Conservation (phyloP, 2,329 filamentous ascomycete species). For the Rasamsonia emersonii region DNA sequence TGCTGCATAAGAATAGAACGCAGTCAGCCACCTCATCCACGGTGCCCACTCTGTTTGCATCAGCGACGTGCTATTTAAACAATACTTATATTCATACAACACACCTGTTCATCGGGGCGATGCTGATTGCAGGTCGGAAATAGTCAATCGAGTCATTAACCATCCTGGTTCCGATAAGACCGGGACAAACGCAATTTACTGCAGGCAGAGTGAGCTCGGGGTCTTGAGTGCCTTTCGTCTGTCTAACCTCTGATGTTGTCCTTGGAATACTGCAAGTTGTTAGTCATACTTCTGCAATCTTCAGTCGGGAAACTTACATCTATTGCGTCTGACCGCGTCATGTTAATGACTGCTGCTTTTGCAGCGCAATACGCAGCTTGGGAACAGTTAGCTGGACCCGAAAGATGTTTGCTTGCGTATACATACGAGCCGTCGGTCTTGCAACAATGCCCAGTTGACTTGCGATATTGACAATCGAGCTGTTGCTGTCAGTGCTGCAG, state of each 20-base stretch:
- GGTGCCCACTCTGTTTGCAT: background rate
- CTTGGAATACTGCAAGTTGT: conserved; percentile 1
- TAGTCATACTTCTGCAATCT: background rate
- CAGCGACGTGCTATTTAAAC: background rate
- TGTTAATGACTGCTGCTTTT: background rate
- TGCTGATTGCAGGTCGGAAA: background rate
- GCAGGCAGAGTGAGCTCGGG: too few relatives aligned
- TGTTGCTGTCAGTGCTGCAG: too few relatives aligned
- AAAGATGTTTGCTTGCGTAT: too few relatives aligned
- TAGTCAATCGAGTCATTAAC: background rate
- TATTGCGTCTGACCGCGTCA: background rate
- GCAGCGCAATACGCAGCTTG: background rate
- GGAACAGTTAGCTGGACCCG: too few relatives aligned
- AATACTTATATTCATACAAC: background rate
- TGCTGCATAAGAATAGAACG: background rate
- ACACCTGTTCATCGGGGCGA: background rate
- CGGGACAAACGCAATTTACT: conserved; percentile 1
- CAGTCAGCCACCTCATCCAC: background rate
- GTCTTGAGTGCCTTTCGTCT: too few relatives aligned
- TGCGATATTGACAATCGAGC: too few relatives aligned
- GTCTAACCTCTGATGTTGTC: background rate
- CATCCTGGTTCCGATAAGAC: background rate
- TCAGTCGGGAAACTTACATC: background rate
- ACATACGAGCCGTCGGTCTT: too few relatives aligned
- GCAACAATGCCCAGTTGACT: too few relatives aligned